Evolutionary conservation across 192 early-diverging fungal species (phyloP).

Genomic region (Dissophora ornata): DNA sequence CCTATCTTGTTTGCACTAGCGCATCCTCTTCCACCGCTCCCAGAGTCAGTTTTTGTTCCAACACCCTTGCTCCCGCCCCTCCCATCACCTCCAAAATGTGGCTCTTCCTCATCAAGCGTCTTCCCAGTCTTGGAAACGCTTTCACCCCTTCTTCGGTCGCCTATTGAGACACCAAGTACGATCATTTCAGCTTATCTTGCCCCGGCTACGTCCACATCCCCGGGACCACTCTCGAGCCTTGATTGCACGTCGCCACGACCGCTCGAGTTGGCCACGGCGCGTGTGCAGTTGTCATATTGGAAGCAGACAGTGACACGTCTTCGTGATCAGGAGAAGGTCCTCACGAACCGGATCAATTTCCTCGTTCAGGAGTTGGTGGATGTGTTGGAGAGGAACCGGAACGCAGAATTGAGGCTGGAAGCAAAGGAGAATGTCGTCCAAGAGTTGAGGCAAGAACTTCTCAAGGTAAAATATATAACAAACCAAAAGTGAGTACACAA

Average conservation of each 20-base stretch:
- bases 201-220: neutral
- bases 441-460: conserved; percentile 6
- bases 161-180: too few relatives aligned
- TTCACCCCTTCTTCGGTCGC: neutral
- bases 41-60: neutral
- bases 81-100: neutral
- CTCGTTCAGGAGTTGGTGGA: conserved; percentile 20
- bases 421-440: neutral
- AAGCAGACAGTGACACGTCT: conserved; percentile 9
- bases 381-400: conserved; percentile 10
- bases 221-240: neutral
- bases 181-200: too few relatives aligned
- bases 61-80: neutral
- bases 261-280: conserved; percentile 8
- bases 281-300: conserved; percentile 14
- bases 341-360: conserved; percentile 8
- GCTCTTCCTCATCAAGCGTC: neutral
- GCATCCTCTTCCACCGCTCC: neutral
- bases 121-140: too few relatives aligned
- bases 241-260: conserved; percentile 5
- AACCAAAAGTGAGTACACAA: neutral
- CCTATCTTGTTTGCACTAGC: too few relatives aligned
- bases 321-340: conserved; percentile 8
- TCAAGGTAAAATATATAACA: conserved; percentile 3
- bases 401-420: conserved; percentile 3